Evolutionary conservation across 495 filamentous ascomycete species (phyloP), one percentile per base, ranked within the genome.

Genomic region (Xylaria acuta): DNA sequence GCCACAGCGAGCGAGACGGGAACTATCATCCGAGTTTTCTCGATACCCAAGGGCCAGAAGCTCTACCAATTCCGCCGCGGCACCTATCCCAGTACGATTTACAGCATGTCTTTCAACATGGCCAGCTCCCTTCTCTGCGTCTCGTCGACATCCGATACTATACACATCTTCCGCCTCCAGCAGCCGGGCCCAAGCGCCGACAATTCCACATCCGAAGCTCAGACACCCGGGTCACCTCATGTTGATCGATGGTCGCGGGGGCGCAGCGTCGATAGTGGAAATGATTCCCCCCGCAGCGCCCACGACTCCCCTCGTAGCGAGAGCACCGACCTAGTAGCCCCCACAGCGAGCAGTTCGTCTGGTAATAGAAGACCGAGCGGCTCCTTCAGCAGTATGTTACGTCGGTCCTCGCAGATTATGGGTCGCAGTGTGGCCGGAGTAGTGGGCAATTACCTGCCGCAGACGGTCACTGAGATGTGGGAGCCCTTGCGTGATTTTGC

Each of bases 31-130:
- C 90, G 96, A 34, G 94, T 99, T 51, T 98, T 98, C 81, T 92
- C 93, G 0, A 87, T 99, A 5, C 97, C 96, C 5, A 87, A 90
- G 69, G 95, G 92, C 6, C 91, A 94, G 74, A 99, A 97, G 78
- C 88, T 99, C 22, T 97, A 92, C 76, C 95, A 99, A 77, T 99
- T 99, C 80, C 90, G 96, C 68, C 88, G 96, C 73, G 96, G 96
- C 34, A 97, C 94, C 12, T 97, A 97, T 81, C 96, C 96, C 0
- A 93, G 94, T 4, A 90, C 92, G 27, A 98, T 99, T 71, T 97
- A 92, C 81, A 97, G 94, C 89, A 98, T 99, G 96, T 96, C 94
- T n/a, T 99, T 98, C 85, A 99, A 99, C 80, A 88, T 93, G 20
- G 94, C 92, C 41, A 97, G 94, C 5, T 96, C 95, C 8, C 87